phyloP scores from a whole-genome alignment of 345 rosid species.

The Moringa oleifera region DNA sequence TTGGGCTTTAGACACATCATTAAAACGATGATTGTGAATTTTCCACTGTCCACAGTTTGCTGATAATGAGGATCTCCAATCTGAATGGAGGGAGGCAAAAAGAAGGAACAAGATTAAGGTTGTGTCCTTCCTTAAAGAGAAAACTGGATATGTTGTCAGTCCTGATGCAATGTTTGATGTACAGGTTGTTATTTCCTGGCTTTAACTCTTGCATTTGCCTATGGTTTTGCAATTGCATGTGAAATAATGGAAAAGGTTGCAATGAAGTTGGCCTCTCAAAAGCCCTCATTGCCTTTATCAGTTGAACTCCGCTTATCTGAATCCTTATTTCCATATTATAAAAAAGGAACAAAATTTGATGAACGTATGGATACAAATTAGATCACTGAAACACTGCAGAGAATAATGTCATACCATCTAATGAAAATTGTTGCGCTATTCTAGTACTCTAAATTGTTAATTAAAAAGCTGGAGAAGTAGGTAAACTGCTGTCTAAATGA shows the following conservation, averaged over 20 bases:
- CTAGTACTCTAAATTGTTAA: too few relatives aligned
- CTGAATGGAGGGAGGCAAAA: slow-evolving; percentile 63
- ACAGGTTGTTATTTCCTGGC: slow-evolving; percentile 41
- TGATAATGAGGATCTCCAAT: slow-evolving; percentile 64
- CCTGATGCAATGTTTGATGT: slow-evolving; percentile 86
- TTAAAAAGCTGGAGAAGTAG: too few relatives aligned
- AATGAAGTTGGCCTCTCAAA: neutral
- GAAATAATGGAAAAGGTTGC: neutral
- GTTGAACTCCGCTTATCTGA: too few relatives aligned
- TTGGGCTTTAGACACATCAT: neutral
- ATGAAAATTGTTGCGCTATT: too few relatives aligned
- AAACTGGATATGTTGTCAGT: slow-evolving; percentile 63
- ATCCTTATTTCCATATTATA: too few relatives aligned
- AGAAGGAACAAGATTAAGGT: slow-evolving; percentile 68
- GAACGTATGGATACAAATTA: neutral
- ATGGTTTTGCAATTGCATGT: neutral
- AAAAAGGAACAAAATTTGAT: too few relatives aligned
- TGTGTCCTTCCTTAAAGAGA: slow-evolving; percentile 55
- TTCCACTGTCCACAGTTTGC: slow-evolving; percentile 43
- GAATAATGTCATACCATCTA: too few relatives aligned
- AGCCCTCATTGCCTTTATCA: too few relatives aligned
- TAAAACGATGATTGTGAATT: slow-evolving; percentile 3
- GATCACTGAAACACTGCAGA: too few relatives aligned
- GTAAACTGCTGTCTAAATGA: too few relatives aligned
- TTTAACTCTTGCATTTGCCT: slow-evolving; percentile 6